A percentile compares a stretch with the other conserved stretches of the same genome.
Evolutionary conservation across 2,329 filamentous ascomycete genomes (phyloP).

Genomic region (Ophiostoma australiae): DNA sequence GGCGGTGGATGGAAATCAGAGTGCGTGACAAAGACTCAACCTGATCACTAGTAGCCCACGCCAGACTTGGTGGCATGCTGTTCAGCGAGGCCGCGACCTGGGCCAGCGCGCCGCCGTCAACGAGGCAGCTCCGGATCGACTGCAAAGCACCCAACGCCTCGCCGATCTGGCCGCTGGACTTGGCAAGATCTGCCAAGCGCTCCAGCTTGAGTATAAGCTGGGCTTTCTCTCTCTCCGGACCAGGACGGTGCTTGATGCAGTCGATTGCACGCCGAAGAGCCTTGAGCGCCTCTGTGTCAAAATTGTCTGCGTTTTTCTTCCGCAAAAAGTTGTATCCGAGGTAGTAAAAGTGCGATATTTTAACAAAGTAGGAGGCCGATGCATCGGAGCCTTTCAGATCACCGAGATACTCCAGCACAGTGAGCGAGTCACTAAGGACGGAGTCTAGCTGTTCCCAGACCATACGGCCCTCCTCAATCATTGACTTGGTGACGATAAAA

Average conservation of each 20-base stretch:
- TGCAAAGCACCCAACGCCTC: constrained; percentile 56
- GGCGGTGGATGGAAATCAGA: constrained; percentile 55
- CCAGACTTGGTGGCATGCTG: constrained; percentile 45
- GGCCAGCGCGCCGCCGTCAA: constrained; percentile 54
- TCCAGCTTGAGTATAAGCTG: constrained; percentile 62
- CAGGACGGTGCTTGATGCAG: constrained; percentile 50
- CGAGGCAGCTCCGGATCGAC: constrained; percentile 57
- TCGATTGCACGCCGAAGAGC: constrained; percentile 61
- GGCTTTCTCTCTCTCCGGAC: constrained; percentile 53
- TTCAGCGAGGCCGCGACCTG: constrained; percentile 48
- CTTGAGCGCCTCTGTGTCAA: constrained; percentile 37
- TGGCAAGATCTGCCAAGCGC: constrained; percentile 58
- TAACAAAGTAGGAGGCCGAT: constrained; percentile 49
- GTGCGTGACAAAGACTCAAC: constrained; percentile 53
- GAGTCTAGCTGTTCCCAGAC: constrained; percentile 54
- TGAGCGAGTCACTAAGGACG: constrained; percentile 52
- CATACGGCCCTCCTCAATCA: constrained; percentile 45
- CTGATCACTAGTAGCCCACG: constrained; percentile 51
- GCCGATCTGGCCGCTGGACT: constrained; percentile 46
- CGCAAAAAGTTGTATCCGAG: constrained; percentile 52
- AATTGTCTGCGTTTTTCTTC: constrained; percentile 40
- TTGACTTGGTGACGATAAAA: constrained; percentile 51
- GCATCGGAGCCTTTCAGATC: constrained; percentile 34
- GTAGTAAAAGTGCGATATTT: constrained; percentile 68
- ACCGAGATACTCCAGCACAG: constrained; percentile 50